phyloP scores from a whole-genome alignment of 2,329 filamentous ascomycete genomes.

The Aspergillus chevalieri region DNA sequence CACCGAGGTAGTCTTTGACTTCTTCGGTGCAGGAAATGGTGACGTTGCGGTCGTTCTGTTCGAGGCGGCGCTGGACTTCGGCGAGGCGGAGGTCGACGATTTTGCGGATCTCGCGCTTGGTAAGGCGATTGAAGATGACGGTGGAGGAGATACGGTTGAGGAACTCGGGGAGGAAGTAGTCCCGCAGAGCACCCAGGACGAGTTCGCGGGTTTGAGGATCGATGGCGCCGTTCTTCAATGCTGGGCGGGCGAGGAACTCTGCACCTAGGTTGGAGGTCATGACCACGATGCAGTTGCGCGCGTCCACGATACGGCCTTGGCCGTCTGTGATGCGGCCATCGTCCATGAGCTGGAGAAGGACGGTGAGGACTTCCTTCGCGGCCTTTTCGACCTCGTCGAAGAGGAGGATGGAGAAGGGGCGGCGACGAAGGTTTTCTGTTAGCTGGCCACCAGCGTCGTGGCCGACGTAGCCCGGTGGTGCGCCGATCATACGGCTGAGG shows the following conservation, averaged over 20 bases:
- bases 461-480: constrained; percentile 92
- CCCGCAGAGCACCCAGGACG: constrained; percentile 83
- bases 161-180: constrained; percentile 98
- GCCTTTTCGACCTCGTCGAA: constrained; percentile 99
- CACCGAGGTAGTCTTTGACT: constrained; percentile 88
- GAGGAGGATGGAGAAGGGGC: constrained; percentile 93
- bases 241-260: constrained; percentile 79
- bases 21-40: constrained; percentile 73
- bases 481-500: constrained; percentile 94
- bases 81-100: constrained; percentile 85
- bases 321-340: constrained; percentile 97
- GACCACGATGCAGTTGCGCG: constrained; percentile 96
- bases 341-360: constrained; percentile 98
- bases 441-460: constrained; percentile 94
- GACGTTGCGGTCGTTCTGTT: constrained; percentile 77
- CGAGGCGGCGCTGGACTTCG: constrained; percentile 90
- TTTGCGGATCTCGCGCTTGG: constrained; percentile 79
- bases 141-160: constrained; percentile 94
- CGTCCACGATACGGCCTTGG: constrained; percentile 89
- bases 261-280: constrained; percentile 98
- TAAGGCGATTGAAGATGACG: constrained; percentile 98
- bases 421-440: constrained; percentile 86
- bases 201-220: constrained; percentile 79
- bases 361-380: constrained; percentile 93
- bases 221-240: constrained; percentile 72